Conservation (phyloP, 768 basidiomycete species). For the Mycena haematopus region DNA sequence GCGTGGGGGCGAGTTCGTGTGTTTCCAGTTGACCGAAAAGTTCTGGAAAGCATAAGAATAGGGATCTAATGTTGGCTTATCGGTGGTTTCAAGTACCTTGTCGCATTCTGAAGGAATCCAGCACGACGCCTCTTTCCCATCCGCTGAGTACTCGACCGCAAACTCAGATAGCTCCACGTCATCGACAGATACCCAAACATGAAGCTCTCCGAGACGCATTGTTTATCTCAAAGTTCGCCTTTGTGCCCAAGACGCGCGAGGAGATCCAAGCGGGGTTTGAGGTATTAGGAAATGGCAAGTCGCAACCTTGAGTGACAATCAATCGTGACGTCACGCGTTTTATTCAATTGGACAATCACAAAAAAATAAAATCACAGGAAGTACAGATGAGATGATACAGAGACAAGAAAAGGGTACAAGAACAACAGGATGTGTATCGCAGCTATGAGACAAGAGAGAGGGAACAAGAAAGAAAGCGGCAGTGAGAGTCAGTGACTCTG, state of each 20-base stretch:
- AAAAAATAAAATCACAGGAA: neutral
- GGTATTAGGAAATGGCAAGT: too few species aligned
- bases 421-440: constrained; percentile 19
- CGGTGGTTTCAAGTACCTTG: constrained; percentile 1
- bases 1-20: neutral
- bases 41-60: neutral
- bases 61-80: too few species aligned
- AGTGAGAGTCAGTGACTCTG: too few species aligned
- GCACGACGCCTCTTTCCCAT: constrained; percentile 11
- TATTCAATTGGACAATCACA: too few species aligned
- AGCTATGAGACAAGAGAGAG: constrained; percentile 11
- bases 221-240: too few species aligned
- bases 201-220: constrained; percentile 10
- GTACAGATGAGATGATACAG: constrained; percentile 9
- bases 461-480: neutral
- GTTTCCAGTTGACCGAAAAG: neutral
- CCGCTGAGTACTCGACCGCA: constrained; percentile 4
- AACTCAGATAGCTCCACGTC: neutral
- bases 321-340: too few species aligned
- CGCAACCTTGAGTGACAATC: too few species aligned
- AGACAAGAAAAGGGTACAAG: constrained; percentile 12
- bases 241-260: too few species aligned
- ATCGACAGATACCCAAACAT: constrained; percentile 6
- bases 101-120: constrained; percentile 17
- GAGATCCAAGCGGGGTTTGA: too few species aligned